Conservation (phyloP, 2,329 filamentous ascomycete genomes). For the Leptographium wingfieldii region DNA sequence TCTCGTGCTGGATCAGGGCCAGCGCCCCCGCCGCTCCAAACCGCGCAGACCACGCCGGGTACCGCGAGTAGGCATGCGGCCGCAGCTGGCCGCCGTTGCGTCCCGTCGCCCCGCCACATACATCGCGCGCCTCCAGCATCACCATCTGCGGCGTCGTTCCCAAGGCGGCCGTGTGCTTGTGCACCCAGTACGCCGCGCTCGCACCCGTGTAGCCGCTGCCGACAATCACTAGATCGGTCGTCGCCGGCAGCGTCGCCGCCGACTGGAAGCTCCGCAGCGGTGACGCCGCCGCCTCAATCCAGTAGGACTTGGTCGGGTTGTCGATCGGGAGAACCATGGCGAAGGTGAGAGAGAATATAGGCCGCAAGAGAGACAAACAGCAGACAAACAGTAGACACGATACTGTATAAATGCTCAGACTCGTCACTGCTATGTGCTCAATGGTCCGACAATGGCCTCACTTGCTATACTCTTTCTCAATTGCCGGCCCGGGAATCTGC, state of each 20-base stretch:
- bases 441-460: no score
- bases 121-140: slow-evolving; percentile 51
- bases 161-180: neutral
- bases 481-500: no score
- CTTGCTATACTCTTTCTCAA: no score
- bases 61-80: slow-evolving; percentile 2
- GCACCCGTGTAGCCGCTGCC: slow-evolving; percentile 52
- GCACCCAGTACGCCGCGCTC: slow-evolving; percentile 34
- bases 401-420: no score
- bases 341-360: neutral
- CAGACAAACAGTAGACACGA: no score
- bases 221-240: slow-evolving; percentile 47
- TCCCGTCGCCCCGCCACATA: slow-evolving; percentile 54
- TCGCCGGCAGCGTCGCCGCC: slow-evolving; percentile 34
- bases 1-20: slow-evolving; percentile 1
- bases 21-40: neutral
- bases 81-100: slow-evolving; percentile 24
- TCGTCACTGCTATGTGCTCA: no score
- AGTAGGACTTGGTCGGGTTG: slow-evolving; percentile 45
- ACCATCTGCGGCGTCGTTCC: slow-evolving; percentile 27
- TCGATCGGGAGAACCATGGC: slow-evolving; percentile 11
- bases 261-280: slow-evolving; percentile 36
- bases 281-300: slow-evolving; percentile 40
- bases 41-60: neutral
- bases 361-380: no score